Evolutionary conservation across 768 basidiomycete genomes (phyloP).

Genomic region (Hericium alpestre): DNA sequence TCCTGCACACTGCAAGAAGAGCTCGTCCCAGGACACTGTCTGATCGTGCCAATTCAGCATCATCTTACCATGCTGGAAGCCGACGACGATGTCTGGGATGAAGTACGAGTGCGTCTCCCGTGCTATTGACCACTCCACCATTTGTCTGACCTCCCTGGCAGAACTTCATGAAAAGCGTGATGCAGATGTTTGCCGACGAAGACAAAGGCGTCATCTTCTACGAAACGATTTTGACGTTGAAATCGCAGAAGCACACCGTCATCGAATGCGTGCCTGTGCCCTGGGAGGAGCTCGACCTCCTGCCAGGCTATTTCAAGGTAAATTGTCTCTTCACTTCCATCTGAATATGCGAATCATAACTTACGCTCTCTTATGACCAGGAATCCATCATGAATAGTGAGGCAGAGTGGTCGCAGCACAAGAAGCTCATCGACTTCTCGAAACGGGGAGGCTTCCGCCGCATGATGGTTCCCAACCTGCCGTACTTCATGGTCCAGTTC

Average conservation of each 20-base stretch:
- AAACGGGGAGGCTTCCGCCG: slow-evolving; percentile 86
- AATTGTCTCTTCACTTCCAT: slow-evolving; percentile 8
- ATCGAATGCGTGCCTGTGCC: slow-evolving; percentile 93
- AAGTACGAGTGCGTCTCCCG: slow-evolving; percentile 65
- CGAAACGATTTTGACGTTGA: slow-evolving; percentile 83
- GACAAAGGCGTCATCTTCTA: slow-evolving; percentile 93
- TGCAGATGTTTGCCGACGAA: slow-evolving; percentile 87
- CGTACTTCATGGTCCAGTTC: slow-evolving; percentile 98
- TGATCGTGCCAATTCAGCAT: slow-evolving; percentile 95
- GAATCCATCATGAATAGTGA: slow-evolving; percentile 93
- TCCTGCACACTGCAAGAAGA: slow-evolving; percentile 83
- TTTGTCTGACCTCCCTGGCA: slow-evolving; percentile 14
- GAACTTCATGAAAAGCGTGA: slow-evolving; percentile 86
- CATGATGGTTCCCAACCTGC: slow-evolving; percentile 91
- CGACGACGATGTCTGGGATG: slow-evolving; percentile 98
- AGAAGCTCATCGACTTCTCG: slow-evolving; percentile 92
- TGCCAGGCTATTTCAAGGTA: slow-evolving; percentile 91
- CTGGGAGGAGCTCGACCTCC: slow-evolving; percentile 75
- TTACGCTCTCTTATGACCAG: slow-evolving; percentile 24
- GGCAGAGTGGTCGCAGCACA: slow-evolving; percentile 97
- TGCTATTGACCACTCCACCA: background rate
- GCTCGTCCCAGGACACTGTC: slow-evolving; percentile 82
- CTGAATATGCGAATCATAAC: background rate
- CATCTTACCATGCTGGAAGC: slow-evolving; percentile 84
- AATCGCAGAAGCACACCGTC: slow-evolving; percentile 80